phyloP scores from a whole-genome alignment of 2,329 filamentous ascomycete genomes.

The Amauroascus verrucosus region DNA sequence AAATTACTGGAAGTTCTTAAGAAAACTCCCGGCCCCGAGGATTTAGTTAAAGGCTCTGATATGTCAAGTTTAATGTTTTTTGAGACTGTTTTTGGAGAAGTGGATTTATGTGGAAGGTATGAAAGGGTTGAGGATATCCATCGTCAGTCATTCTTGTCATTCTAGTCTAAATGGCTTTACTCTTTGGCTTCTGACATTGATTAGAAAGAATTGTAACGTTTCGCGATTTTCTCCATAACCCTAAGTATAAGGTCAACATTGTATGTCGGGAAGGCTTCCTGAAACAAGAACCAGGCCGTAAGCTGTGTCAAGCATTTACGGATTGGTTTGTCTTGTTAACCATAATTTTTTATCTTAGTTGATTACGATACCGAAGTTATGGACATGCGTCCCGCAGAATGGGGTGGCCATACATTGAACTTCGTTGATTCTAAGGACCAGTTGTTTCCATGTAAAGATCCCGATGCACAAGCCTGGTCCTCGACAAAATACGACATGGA shows the following conservation, averaged over 20 bases:
- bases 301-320: neutral
- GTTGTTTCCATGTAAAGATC: neutral
- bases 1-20: neutral
- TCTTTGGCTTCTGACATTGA: neutral
- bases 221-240: neutral
- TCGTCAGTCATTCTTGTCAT: neutral
- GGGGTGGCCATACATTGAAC: conserved; percentile 1
- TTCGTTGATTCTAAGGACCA: neutral
- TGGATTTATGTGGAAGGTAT: neutral
- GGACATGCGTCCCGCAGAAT: conserved; percentile 1
- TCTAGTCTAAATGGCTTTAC: neutral
- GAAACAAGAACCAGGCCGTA: neutral
- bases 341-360: neutral
- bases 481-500: neutral
- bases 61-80: conserved; percentile 1
- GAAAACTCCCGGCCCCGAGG: neutral
- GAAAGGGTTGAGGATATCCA: conserved; percentile 1
- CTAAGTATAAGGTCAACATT: conserved; percentile 4
- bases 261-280: conserved; percentile 6
- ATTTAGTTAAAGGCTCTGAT: conserved; percentile 4
- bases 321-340: neutral
- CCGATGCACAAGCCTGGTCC: neutral
- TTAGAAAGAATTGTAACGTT: conserved; percentile 1
- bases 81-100: conserved; percentile 2
- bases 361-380: neutral